Percentiles rank a stretch among this genome's conserved stretches.
phyloP scores from a whole-genome alignment of 345 rosid genomes.

The Eucalyptus regnans region DNA sequence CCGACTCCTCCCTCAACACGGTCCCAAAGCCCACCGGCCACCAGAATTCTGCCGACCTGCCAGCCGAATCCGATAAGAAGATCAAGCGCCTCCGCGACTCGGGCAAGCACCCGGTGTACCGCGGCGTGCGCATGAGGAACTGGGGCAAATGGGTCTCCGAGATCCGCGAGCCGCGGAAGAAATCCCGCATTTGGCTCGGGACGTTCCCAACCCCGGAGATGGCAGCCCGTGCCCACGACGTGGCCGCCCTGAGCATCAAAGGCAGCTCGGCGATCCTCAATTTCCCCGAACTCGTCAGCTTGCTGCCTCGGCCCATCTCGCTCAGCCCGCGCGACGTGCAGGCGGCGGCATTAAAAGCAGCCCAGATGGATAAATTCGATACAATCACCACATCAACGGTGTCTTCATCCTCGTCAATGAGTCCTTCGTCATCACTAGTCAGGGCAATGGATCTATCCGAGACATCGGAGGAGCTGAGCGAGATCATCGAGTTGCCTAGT shows the following conservation, averaged over 20 bases:
- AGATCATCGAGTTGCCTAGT: slow-evolving; percentile 5
- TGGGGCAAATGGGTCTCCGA: slow-evolving; percentile 19
- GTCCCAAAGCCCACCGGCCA: background rate
- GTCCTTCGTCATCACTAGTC: background rate
- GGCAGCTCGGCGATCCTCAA: slow-evolving; percentile 10
- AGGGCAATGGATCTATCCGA: background rate
- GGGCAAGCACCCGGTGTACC: slow-evolving; percentile 8
- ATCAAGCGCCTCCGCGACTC: background rate
- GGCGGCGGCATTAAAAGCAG: slow-evolving; percentile 8
- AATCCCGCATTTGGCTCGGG: slow-evolving; percentile 15
- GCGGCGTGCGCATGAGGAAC: slow-evolving; percentile 8
- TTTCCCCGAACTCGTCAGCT: slow-evolving; percentile 3
- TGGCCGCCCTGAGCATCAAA: slow-evolving; percentile 10
- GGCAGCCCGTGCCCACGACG: slow-evolving; percentile 18
- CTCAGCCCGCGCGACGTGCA: slow-evolving; percentile 3
- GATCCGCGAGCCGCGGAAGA: slow-evolving; percentile 9
- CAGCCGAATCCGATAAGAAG: background rate
- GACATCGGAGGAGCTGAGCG: background rate
- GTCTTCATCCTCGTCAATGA: background rate
- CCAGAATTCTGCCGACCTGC: background rate
- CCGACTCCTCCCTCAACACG: background rate
- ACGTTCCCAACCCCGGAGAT: slow-evolving; percentile 10
- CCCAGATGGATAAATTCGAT: background rate
- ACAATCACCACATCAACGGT: background rate
- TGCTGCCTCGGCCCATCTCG: slow-evolving; percentile 3